These are phyloP conservation scores for Magnolia kwangsiensis DNA, from an alignment of 164 flowering plant genomes.

Conservation along the genomic window DNA sequence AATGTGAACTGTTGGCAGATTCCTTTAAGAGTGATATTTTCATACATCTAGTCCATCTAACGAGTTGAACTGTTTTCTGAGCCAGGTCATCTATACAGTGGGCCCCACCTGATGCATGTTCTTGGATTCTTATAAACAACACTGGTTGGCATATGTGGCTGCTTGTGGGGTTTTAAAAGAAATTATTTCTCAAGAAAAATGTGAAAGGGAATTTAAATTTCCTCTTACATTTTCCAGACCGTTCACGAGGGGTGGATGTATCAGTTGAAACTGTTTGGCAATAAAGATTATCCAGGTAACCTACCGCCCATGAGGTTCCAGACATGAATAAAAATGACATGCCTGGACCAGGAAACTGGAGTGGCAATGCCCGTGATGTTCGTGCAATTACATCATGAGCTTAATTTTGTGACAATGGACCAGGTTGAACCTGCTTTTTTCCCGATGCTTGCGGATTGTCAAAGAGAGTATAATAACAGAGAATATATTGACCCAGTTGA, in stretches of 20 bases:
- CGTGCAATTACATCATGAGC: not conserved
- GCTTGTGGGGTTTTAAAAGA: too few relatives aligned
- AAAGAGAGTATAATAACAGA: conserved; percentile 75
- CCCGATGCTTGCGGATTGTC: conserved; percentile 77
- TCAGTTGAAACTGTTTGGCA: conserved; percentile 78
- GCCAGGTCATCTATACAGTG: too few relatives aligned
- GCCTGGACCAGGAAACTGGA: conserved; percentile 78
- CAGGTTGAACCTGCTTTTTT: conserved; percentile 79
- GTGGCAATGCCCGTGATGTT: conserved; percentile 32
- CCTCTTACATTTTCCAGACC: conserved; percentile 33
- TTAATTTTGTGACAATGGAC: conserved; percentile 6
- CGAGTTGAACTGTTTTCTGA: too few relatives aligned
- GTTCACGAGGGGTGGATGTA: conserved; percentile 80
- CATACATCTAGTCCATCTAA: too few relatives aligned
- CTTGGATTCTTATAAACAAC: too few relatives aligned
- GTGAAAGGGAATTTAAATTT: too few relatives aligned
- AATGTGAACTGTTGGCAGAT: too few relatives aligned
- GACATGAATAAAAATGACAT: conserved; percentile 70
- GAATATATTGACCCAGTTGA: conserved; percentile 65
- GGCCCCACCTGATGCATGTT: too few relatives aligned
- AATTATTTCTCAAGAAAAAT: not conserved
- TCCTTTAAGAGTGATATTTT: too few relatives aligned
- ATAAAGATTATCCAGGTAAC: conserved; percentile 69
- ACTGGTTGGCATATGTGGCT: too few relatives aligned
- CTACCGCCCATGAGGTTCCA: conserved; percentile 76